These are phyloP conservation scores for Clavulina sp. DNA, from an alignment of 768 basidiomycete species.

Conservation along the genomic window DNA sequence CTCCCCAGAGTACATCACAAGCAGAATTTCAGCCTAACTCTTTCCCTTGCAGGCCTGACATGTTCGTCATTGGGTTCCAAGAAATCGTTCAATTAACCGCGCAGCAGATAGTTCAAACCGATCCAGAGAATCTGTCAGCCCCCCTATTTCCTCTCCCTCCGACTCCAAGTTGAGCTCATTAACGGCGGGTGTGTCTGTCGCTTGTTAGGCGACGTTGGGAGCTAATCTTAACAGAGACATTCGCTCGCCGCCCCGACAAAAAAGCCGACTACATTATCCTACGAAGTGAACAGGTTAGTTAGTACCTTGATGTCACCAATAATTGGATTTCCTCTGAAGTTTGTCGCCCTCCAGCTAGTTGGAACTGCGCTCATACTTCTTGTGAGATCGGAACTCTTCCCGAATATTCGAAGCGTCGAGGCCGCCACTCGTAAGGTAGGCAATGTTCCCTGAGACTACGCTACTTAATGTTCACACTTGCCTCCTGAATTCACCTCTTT, in stretches of 20 bases:
- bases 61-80: conserved; percentile 20
- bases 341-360: conserved; percentile 45
- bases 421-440: conserved; percentile 81
- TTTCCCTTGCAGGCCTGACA: conserved; percentile 45
- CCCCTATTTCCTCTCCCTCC: background rate
- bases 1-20: no score
- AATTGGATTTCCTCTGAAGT: background rate
- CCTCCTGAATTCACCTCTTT: background rate
- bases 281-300: conserved; percentile 72
- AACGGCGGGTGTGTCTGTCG: conserved; percentile 1
- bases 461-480: background rate
- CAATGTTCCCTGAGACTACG: conserved; percentile 19
- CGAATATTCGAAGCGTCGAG: conserved; percentile 81
- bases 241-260: conserved; percentile 52
- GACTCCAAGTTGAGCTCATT: background rate
- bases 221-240: conserved; percentile 54
- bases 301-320: background rate
- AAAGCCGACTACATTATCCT: conserved; percentile 65
- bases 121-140: conserved; percentile 71
- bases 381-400: conserved; percentile 57
- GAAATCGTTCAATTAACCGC: conserved; percentile 98
- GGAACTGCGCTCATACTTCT: conserved; percentile 83
- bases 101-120: conserved; percentile 89
- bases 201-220: conserved; percentile 72
- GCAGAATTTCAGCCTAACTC: conserved; percentile 6